Base-by-base conservation (phyloP, 805 yeast species). In the Blastobotrys chiropterorum region DNA sequence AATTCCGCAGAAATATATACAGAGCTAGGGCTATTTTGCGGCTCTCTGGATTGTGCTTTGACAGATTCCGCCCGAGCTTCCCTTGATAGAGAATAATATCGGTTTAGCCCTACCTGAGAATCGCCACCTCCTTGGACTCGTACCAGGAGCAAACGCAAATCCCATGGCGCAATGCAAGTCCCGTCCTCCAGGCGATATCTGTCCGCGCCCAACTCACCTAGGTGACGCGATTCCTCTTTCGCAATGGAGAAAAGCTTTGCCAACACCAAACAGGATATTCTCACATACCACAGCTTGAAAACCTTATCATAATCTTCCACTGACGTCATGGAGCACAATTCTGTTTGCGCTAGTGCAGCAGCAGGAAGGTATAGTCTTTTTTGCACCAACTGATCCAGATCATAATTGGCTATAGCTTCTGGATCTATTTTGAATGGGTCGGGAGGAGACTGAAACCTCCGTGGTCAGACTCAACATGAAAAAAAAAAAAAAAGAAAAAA, bases 51-150 rank as follows among this genome's bases (percentile, higher is more conserved):
- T 20, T 21, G 38, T 17, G 56, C 50, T 20, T 48, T 47, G 15
- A 38, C 38, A 7, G 61, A 53, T 40, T 59, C 63, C 4, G 48
- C 47, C 17, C 71, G 56, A 1, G 72, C 71, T 34, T 68, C 73
- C 6, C 64, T 55, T 0, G 68, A 71, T 46, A 71, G 51, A 6
- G 58, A 47, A 50, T 71, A 70, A 53, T 65, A 65, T 38, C 53
- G 53, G 44, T 59, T 61, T 5, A 70, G 52, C 1, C 70, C 66
- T 4, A 61, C 50, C 42, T 65, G 70, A 48, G 63, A 63, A 47
- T 70, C 67, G 2, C 71, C 70, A 17, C 60, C 60, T 3, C 68
- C 57, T 46, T 60, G 65, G 15, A 68, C 57, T 21, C 66, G 63
- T 17, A 65, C 61, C 3, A 64, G 50, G 26, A 67, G 50, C 7